Percentiles rank a stretch among this genome's conserved stretches.
Conservation (phyloP, 1,284 basidiomycete species). For the Cutaneotrichosporon spelunceum region DNA sequence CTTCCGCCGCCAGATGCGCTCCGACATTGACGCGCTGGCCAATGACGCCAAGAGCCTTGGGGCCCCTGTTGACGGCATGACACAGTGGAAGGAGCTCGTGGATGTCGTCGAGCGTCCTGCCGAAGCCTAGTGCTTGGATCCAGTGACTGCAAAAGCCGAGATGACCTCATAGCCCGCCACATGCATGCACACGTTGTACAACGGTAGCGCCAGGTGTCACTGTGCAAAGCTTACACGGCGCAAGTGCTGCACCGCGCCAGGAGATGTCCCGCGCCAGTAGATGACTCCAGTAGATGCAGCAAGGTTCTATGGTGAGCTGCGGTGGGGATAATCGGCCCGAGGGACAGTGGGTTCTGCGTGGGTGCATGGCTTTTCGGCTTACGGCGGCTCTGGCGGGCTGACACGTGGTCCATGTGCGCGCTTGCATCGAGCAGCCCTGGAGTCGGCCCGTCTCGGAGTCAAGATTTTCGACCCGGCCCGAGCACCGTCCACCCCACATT, state of each 20-base stretch:
- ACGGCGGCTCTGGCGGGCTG: not conserved
- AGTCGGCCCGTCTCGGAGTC: not conserved
- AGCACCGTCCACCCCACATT: not conserved
- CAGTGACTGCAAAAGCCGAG: not conserved
- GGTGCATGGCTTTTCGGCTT: not conserved
- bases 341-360: not conserved
- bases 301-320: not conserved
- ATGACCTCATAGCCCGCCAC: not conserved
- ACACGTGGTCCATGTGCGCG: constrained; percentile 5
- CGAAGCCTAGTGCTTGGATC: constrained; percentile 23
- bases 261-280: no score
- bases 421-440: not conserved
- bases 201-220: not conserved
- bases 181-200: not conserved
- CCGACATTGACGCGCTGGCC: constrained; percentile 78
- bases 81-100: constrained; percentile 44
- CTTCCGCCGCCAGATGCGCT: constrained; percentile 77
- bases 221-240: not conserved
- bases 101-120: constrained; percentile 40
- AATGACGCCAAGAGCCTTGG: constrained; percentile 67
- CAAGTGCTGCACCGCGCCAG: no score
- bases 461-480: not conserved
- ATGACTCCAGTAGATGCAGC: not conserved
- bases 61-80: constrained; percentile 60
- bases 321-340: not conserved